Percentiles rank a stretch among this genome's conserved stretches.
Conservation (phyloP, 768 basidiomycete genomes). For the Suillus weaverae region DNA sequence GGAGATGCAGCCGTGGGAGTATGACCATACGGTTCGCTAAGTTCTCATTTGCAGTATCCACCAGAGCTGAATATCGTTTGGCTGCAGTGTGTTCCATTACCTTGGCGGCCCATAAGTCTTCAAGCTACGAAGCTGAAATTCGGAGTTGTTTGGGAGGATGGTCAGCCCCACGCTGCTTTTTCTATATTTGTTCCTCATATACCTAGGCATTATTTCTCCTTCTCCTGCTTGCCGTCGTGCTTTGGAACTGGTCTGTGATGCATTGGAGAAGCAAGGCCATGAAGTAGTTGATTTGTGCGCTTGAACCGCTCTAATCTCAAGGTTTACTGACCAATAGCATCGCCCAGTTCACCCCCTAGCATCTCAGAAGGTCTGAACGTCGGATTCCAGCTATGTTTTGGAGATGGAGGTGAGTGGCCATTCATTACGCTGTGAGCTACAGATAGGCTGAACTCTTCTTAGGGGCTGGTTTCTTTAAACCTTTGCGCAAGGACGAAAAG, state of each 20-base stretch:
- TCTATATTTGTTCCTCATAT: background rate
- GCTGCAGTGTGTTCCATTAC: slow-evolving; percentile 41
- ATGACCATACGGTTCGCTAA: slow-evolving; percentile 40
- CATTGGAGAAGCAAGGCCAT: slow-evolving; percentile 38
- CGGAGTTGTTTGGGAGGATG: slow-evolving; percentile 44
- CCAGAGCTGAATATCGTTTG: background rate
- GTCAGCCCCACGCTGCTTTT: slow-evolving; percentile 22
- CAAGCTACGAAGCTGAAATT: slow-evolving; percentile 36
- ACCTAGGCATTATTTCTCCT: slow-evolving; percentile 36
- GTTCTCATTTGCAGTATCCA: background rate
- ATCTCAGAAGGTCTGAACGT: slow-evolving; percentile 50
- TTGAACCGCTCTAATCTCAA: background rate
- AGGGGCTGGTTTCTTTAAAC: slow-evolving; percentile 47
- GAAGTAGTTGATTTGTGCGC: slow-evolving; percentile 41
- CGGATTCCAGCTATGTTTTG: slow-evolving; percentile 55
- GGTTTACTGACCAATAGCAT: background rate
- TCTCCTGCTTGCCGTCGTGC: slow-evolving; percentile 43
- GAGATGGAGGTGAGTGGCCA: slow-evolving; percentile 48
- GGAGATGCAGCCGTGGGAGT: slow-evolving; percentile 42
- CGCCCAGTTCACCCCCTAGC: slow-evolving; percentile 42
- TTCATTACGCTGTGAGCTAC: background rate
- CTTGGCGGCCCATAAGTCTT: slow-evolving; percentile 41
- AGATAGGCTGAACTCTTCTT: background rate
- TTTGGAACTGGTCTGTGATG: slow-evolving; percentile 33
- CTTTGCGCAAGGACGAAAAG: slow-evolving; percentile 35